Conservation (phyloP, 768 basidiomycete species). For the Phanerochaete carnosa region DNA sequence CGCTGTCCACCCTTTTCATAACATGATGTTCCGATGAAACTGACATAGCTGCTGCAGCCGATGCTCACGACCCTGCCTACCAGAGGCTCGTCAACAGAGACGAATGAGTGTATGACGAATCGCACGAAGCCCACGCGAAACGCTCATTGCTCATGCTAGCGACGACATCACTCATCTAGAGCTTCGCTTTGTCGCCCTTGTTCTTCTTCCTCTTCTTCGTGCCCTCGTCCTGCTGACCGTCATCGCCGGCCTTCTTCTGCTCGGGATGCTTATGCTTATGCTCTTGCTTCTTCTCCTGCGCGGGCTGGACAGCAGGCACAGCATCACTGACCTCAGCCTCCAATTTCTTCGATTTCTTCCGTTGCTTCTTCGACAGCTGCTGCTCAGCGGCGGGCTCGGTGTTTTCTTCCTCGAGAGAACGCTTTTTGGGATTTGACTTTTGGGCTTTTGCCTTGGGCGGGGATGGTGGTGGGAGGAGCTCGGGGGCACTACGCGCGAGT, state of each 20-base stretch:
- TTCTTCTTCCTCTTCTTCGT: constrained; percentile 3
- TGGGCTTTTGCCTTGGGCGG: neutral
- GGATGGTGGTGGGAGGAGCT: neutral
- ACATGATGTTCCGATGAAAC: too few relatives aligned
- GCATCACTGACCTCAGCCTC: constrained; percentile 57
- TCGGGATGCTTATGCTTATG: constrained; percentile 30
- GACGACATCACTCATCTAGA: neutral
- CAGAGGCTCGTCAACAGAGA: too few relatives aligned
- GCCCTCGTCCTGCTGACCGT: constrained; percentile 2
- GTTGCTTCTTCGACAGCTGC: constrained; percentile 49
- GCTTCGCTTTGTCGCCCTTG: constrained; percentile 2
- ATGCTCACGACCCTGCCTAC: too few relatives aligned
- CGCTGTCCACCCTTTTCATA: too few relatives aligned
- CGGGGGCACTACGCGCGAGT: neutral
- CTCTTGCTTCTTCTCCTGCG: constrained; percentile 32
- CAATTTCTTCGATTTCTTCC: constrained; percentile 75
- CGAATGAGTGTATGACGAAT: too few relatives aligned
- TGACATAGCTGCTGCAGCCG: too few relatives aligned
- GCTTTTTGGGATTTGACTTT: constrained; percentile 48
- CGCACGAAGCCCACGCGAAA: too few relatives aligned
- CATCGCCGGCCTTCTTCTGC: constrained; percentile 19
- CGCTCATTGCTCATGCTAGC: neutral
- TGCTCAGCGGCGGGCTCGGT: constrained; percentile 35
- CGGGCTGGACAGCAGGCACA: constrained; percentile 23
- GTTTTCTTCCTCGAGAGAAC: constrained; percentile 66